Percentiles rank a stretch among this genome's conserved stretches.
Evolutionary conservation across 176 grass and related monocot genomes (phyloP).

Genomic region (Zea mays): DNA sequence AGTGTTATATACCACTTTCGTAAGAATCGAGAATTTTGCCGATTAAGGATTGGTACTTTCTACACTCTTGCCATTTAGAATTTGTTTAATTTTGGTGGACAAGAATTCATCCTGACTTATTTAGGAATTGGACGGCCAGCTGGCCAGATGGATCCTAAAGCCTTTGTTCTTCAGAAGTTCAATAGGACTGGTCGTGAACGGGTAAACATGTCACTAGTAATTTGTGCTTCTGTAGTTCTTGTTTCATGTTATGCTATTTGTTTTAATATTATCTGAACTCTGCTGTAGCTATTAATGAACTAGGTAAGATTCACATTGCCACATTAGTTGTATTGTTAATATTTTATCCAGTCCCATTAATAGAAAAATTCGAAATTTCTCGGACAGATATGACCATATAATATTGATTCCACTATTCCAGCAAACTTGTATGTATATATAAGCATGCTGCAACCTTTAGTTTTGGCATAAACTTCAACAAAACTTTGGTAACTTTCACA

Average conservation of each 20-base stretch:
- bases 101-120: slow-evolving; percentile 31
- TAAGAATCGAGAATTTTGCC: slow-evolving; percentile 72
- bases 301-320: neutral
- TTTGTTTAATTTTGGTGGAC: slow-evolving; percentile 12
- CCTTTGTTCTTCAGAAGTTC: slow-evolving; percentile 91
- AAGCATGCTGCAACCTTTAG: neutral
- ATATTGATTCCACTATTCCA: neutral
- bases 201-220: slow-evolving; percentile 47
- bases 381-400: slow-evolving; percentile 3
- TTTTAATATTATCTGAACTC: slow-evolving; percentile 18
- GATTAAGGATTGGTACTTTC: slow-evolving; percentile 82
- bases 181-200: slow-evolving; percentile 62
- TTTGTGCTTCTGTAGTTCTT: slow-evolving; percentile 10
- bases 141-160: slow-evolving; percentile 91
- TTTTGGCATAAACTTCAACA: neutral
- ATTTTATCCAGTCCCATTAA: neutral
- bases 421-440: neutral
- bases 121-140: slow-evolving; percentile 77
- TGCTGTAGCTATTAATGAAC: neutral
- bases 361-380: neutral
- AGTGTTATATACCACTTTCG: slow-evolving; percentile 80
- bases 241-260: slow-evolving; percentile 11
- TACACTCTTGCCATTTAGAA: slow-evolving; percentile 4
- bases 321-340: neutral
- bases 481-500: neutral